Evolutionary conservation across 2,329 filamentous ascomycete genomes (phyloP).

Genomic region (Talaromyces funiculosus): DNA sequence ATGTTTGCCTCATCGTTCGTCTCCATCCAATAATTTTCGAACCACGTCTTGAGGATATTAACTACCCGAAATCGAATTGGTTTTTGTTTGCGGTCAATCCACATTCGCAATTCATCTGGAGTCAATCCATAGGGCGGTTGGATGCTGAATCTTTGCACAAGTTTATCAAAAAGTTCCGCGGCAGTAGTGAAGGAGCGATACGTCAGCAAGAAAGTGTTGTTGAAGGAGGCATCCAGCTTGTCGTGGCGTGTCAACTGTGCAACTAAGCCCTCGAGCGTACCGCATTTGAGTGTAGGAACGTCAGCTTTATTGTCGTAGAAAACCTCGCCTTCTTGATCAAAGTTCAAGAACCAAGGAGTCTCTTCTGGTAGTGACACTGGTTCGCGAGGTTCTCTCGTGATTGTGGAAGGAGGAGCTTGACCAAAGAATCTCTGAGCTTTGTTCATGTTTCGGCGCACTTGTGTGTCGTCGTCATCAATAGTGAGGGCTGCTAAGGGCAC

Average conservation of each 20-base stretch:
- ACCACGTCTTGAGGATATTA: slow-evolving; percentile 97
- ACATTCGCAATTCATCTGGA: slow-evolving; percentile 71
- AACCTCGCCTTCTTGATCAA: slow-evolving; percentile 84
- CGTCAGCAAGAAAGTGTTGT: slow-evolving; percentile 94
- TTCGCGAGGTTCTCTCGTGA: slow-evolving; percentile 33
- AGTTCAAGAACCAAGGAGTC: slow-evolving; percentile 72
- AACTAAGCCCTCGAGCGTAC: slow-evolving; percentile 80
- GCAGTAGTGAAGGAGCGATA: slow-evolving; percentile 93
- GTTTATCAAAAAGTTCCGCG: slow-evolving; percentile 81
- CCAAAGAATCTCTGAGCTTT: slow-evolving; percentile 46
- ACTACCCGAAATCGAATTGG: slow-evolving; percentile 93
- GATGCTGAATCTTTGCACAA: slow-evolving; percentile 86
- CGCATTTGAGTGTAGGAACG: slow-evolving; percentile 74
- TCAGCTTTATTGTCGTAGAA: slow-evolving; percentile 80
- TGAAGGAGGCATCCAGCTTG: slow-evolving; percentile 89
- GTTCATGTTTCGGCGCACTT: slow-evolving; percentile 41
- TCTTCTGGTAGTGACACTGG: slow-evolving; percentile 61
- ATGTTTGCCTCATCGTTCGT: slow-evolving; percentile 79
- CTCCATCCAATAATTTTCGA: slow-evolving; percentile 99
- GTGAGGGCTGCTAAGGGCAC: slow-evolving; percentile 30
- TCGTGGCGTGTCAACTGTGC: slow-evolving; percentile 95
- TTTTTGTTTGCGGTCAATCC: slow-evolving; percentile 93
- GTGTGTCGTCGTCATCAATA: slow-evolving; percentile 31
- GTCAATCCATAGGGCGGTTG: slow-evolving; percentile 81
- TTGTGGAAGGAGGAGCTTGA: slow-evolving; percentile 38